A percentile compares a stretch with the other conserved stretches of the same genome.
Evolutionary conservation across 1,284 basidiomycete genomes (phyloP).

Genomic region (Athelia sp.): DNA sequence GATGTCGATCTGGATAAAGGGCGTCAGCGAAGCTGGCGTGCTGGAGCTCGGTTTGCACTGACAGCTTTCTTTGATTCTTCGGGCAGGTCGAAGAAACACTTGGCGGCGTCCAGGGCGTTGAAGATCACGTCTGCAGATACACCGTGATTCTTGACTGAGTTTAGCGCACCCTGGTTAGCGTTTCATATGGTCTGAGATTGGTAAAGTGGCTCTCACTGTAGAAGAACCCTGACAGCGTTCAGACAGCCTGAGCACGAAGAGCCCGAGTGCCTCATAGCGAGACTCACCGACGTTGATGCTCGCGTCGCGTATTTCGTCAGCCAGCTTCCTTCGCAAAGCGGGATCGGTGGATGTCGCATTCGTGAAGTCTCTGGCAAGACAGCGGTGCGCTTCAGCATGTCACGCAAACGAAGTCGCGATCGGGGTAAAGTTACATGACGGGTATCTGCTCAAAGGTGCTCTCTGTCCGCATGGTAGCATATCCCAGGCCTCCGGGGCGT

Average conservation of each 20-base stretch:
- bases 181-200: no score
- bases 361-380: constrained; percentile 50
- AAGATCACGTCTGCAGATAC: constrained; percentile 54
- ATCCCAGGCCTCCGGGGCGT: no score
- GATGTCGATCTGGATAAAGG: constrained; percentile 63
- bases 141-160: constrained; percentile 71
- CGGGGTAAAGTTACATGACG: constrained; percentile 40
- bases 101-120: constrained; percentile 46
- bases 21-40: no score
- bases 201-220: constrained; percentile 53
- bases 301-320: constrained; percentile 64
- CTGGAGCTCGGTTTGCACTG: not conserved
- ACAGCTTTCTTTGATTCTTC: constrained; percentile 39
- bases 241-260: no score
- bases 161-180: not conserved
- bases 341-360: constrained; percentile 41
- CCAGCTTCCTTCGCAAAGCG: constrained; percentile 43
- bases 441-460: constrained; percentile 49
- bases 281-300: constrained; percentile 50
- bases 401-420: not conserved
- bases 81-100: constrained; percentile 65
- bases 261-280: no score
- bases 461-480: constrained; percentile 19
- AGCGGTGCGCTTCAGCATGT: constrained; percentile 1
- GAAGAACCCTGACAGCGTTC: constrained; percentile 53